phyloP scores from a whole-genome alignment of 2,329 filamentous ascomycete species.

The Rutstroemia sp. region DNA sequence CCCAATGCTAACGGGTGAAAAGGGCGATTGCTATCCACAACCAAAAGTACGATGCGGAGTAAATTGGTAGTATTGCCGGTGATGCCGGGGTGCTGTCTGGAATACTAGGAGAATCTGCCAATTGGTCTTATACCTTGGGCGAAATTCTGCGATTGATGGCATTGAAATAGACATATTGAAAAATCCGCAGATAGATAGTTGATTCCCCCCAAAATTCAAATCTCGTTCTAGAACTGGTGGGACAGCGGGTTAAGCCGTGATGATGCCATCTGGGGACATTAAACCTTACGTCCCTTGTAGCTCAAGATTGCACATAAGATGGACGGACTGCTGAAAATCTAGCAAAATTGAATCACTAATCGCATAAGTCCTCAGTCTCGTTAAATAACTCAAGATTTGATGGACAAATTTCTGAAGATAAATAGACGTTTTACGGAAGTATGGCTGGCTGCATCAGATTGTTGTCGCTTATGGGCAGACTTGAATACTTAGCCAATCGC shows the following conservation, averaged over 20 bases:
- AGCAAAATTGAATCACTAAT: no score
- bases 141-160: not conserved
- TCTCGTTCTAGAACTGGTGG: no score
- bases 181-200: constrained; percentile 2
- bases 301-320: no score
- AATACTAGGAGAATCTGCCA: not conserved
- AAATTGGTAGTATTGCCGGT: constrained; percentile 8
- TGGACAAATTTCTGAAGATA: no score
- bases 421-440: no score
- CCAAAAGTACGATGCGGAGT: constrained; percentile 56
- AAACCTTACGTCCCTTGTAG: no score
- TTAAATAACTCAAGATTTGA: no score
- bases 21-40: constrained; percentile 72
- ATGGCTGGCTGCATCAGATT: no score
- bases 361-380: no score
- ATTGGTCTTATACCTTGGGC: not conserved
- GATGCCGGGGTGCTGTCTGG: not conserved
- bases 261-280: no score
- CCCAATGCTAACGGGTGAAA: constrained; percentile 11
- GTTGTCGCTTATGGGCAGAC: constrained; percentile 2
- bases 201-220: not conserved
- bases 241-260: no score
- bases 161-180: constrained; percentile 11
- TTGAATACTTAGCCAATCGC: constrained; percentile 14
- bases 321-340: no score